phyloP scores from a whole-genome alignment of 2,329 filamentous ascomycete species.

The Aspergillus intermedius region DNA sequence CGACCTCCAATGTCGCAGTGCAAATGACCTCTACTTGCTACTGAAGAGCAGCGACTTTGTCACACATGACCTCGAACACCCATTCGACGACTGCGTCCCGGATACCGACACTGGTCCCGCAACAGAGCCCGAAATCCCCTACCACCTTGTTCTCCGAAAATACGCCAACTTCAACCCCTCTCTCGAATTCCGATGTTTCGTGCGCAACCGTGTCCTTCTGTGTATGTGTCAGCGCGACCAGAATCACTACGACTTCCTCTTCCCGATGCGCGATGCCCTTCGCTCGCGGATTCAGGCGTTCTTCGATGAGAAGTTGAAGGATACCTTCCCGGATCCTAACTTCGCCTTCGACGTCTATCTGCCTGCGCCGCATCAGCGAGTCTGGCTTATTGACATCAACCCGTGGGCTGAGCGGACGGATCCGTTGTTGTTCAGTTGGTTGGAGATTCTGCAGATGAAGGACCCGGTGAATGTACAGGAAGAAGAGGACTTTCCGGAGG shows the following conservation, averaged over 20 bases:
- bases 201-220: constrained; percentile 71
- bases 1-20: constrained; percentile 79
- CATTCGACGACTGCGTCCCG: constrained; percentile 67
- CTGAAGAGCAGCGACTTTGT: constrained; percentile 93
- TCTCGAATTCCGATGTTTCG: constrained; percentile 93
- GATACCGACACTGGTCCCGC: constrained; percentile 17
- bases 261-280: constrained; percentile 59
- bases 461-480: constrained; percentile 33
- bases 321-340: constrained; percentile 73
- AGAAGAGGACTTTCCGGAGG: constrained; percentile 24
- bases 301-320: constrained; percentile 65
- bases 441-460: constrained; percentile 70
- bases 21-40: constrained; percentile 89
- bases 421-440: constrained; percentile 81
- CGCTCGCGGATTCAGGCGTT: constrained; percentile 65
- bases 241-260: constrained; percentile 83
- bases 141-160: constrained; percentile 78
- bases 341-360: constrained; percentile 94
- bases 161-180: constrained; percentile 84
- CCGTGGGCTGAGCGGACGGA: constrained; percentile 90
- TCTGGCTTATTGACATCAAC: constrained; percentile 89
- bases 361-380: constrained; percentile 64
- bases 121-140: constrained; percentile 50
- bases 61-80: constrained; percentile 87
- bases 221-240: constrained; percentile 83